Conservation (phyloP, 1,284 basidiomycete species). For the Schizophyllum amplum region DNA sequence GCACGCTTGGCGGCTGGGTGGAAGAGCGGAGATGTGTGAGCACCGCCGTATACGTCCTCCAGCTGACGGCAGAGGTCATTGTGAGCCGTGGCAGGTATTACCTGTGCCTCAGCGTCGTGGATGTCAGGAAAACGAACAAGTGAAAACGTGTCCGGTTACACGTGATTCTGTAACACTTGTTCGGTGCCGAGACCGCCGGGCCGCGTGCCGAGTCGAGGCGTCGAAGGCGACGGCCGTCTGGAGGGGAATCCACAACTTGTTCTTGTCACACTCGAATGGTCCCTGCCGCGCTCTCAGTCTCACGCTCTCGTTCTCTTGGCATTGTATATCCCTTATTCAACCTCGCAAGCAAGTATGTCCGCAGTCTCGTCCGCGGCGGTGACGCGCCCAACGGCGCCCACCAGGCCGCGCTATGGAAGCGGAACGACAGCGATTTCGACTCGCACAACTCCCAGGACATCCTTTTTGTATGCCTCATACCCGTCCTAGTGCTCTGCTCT, state of each 20-base stretch:
- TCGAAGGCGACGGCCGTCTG: neutral
- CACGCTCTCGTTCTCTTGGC: neutral
- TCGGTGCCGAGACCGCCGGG: no score
- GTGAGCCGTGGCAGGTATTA: no score
- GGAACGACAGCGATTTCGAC: constrained; percentile 20
- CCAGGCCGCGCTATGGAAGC: constrained; percentile 18
- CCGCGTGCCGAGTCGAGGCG: neutral
- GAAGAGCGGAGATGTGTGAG: constrained; percentile 9
- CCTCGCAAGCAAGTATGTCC: constrained; percentile 4
- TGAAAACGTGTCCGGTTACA: neutral
- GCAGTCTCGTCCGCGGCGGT: constrained; percentile 1
- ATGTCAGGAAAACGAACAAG: no score
- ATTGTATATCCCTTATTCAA: neutral
- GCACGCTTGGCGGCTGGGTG: constrained; percentile 37
- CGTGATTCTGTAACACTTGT: neutral
- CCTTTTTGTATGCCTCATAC: constrained; percentile 47
- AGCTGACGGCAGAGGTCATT: neutral
- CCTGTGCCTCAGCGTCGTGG: no score
- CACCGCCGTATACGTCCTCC: neutral
- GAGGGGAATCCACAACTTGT: neutral
- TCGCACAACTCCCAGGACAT: constrained; percentile 29
- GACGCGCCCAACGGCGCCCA: constrained; percentile 4
- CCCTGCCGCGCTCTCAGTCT: neutral
- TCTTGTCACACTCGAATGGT: neutral
- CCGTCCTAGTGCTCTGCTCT: constrained; percentile 51